Evolutionary conservation across 202 grass and related monocot species (phyloP).

Genomic region (Carex sylvatica): DNA sequence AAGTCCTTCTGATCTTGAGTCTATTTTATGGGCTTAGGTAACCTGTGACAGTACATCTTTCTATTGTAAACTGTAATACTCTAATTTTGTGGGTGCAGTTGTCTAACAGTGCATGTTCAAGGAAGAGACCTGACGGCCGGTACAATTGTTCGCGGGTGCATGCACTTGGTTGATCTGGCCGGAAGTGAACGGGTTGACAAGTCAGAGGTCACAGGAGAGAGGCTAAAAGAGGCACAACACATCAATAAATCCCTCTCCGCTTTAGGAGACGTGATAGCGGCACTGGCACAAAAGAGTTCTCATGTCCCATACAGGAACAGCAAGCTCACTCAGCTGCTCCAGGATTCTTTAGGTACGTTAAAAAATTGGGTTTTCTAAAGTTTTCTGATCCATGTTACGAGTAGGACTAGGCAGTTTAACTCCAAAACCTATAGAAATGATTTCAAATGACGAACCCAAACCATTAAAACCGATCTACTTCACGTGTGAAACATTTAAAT

Average conservation of each 20-base stretch:
- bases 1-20: not conserved
- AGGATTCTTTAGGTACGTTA: slow-evolving; percentile 95
- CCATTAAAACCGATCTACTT: too few species aligned
- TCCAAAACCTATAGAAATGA: too few species aligned
- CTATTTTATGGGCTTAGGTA: not conserved
- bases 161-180: slow-evolving; percentile 99
- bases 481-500: too few species aligned
- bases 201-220: slow-evolving; percentile 91
- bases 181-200: slow-evolving; percentile 97
- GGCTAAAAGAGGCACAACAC: slow-evolving; percentile 98
- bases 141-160: slow-evolving; percentile 74
- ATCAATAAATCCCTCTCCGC: slow-evolving; percentile 98
- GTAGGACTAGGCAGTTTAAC: too few species aligned
- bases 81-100: slow-evolving; percentile 53
- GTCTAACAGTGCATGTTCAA: slow-evolving; percentile 96
- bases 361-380: not conserved
- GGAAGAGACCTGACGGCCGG: slow-evolving; percentile 91
- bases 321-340: slow-evolving; percentile 98
- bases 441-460: too few species aligned
- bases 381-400: not conserved
- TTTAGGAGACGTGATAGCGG: slow-evolving; percentile 95
- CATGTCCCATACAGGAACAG: slow-evolving; percentile 98
- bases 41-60: not conserved
- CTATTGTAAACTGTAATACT: not conserved
- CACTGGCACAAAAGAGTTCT: slow-evolving; percentile 82